Evolutionary conservation across 2,329 filamentous ascomycete genomes (phyloP).

Genomic region (Sporothrix protearum): DNA sequence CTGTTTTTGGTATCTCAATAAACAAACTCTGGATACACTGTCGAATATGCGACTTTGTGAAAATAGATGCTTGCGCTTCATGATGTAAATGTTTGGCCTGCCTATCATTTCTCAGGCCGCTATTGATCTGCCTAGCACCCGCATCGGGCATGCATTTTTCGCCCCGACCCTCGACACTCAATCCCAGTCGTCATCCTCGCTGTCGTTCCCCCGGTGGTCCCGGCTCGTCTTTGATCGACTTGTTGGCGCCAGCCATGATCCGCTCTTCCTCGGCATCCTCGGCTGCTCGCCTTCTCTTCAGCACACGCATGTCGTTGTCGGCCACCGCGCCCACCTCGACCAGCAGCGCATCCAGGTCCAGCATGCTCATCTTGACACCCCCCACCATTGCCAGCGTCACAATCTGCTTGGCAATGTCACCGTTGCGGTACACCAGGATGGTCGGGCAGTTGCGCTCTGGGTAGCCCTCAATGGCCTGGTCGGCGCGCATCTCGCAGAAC

Average conservation of each 20-base stretch:
- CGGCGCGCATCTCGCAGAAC: constrained; percentile 91
- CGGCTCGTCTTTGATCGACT: constrained; percentile 29
- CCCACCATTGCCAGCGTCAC: constrained; percentile 81
- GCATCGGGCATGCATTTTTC: not conserved
- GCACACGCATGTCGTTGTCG: constrained; percentile 72
- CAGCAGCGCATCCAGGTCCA: constrained; percentile 75
- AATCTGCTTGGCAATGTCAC: constrained; percentile 85
- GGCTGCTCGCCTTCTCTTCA: constrained; percentile 57
- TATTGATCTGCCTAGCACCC: not conserved
- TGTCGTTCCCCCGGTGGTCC: constrained; percentile 26
- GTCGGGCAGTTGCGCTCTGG: constrained; percentile 94
- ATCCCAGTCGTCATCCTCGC: constrained; percentile 36
- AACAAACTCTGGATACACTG: not conserved
- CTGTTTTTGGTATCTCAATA: not conserved
- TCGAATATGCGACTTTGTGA: too few relatives aligned
- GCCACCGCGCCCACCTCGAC: constrained; percentile 78
- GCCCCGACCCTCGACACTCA: constrained; percentile 20
- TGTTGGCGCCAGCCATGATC: constrained; percentile 46
- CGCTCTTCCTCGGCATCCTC: constrained; percentile 60
- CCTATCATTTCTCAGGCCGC: not conserved
- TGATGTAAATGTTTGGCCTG: not conserved
- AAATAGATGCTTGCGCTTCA: not conserved
- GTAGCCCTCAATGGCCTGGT: constrained; percentile 94
- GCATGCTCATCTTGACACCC: constrained; percentile 66
- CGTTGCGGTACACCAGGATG: constrained; percentile 86